Evolutionary conservation across 164 flowering plant genomes (phyloP).

Genomic region (Magnolia kwangsiensis): DNA sequence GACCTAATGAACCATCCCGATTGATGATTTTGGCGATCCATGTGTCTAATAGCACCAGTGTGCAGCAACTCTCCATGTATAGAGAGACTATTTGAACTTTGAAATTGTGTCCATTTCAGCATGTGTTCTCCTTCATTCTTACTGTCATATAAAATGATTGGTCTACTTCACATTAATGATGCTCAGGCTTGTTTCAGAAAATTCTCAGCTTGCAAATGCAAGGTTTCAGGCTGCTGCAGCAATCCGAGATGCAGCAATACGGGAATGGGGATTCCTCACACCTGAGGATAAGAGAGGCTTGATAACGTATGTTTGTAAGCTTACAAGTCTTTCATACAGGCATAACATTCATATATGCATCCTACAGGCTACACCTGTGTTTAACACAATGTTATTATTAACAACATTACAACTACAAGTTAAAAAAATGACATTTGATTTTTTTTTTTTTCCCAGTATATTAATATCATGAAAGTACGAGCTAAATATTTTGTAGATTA

Average conservation of each 20-base stretch:
- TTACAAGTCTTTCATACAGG: too few relatives aligned
- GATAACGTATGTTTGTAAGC: conserved; percentile 47
- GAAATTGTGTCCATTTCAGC: too few relatives aligned
- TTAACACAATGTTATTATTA: background rate
- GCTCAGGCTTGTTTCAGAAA: conserved; percentile 45
- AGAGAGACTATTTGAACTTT: background rate
- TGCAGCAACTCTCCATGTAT: background rate
- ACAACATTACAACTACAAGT: too few relatives aligned
- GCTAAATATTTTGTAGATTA: background rate
- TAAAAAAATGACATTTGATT: background rate
- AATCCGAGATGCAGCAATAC: conserved; percentile 76
- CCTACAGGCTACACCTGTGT: background rate
- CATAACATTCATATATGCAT: background rate
- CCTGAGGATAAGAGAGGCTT: conserved; percentile 57
- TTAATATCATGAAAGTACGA: background rate
- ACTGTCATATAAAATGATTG: background rate
- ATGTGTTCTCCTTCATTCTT: background rate
- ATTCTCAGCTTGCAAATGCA: conserved; percentile 81
- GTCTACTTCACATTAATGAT: conserved; percentile 4
- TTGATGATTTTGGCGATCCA: background rate
- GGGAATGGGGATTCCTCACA: conserved; percentile 85
- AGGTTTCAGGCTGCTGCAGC: conserved; percentile 96
- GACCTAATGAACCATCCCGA: background rate
- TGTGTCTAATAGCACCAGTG: background rate
- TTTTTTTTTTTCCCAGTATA: background rate